A percentile compares a stretch with the other conserved stretches of the same genome.
phyloP scores from a whole-genome alignment of 179 eudicot species.

The Drosera spatulata region DNA sequence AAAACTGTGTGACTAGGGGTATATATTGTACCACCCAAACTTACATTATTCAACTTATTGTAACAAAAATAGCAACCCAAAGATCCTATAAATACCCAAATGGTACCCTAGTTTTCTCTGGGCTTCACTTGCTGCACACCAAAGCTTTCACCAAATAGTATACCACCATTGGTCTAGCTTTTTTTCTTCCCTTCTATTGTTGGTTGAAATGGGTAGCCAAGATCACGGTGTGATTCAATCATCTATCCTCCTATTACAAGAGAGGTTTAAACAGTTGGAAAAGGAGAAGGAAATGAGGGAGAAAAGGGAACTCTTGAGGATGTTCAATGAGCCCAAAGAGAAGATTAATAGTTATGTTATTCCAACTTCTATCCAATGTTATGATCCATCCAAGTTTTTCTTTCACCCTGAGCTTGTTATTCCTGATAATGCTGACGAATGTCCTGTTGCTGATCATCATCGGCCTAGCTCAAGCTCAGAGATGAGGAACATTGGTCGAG shows the following conservation, averaged over 20 bases:
- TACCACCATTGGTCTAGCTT: not conserved
- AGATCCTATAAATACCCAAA: constrained; percentile 8
- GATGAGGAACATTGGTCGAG: not conserved
- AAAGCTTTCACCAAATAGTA: not conserved
- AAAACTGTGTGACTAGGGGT: too few species aligned
- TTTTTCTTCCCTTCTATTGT: not conserved
- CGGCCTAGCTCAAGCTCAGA: constrained; percentile 18
- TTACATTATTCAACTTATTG: not conserved
- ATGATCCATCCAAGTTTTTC: constrained; percentile 16
- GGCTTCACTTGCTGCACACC: not conserved
- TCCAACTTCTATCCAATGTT: constrained; percentile 6
- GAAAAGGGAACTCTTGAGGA: constrained; percentile 36
- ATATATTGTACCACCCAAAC: too few species aligned
- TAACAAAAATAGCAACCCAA: not conserved
- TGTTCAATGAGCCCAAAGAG: constrained; percentile 1
- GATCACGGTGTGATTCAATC: constrained; percentile 30
- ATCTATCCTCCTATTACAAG: constrained; percentile 64
- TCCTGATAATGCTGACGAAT: constrained; percentile 1
- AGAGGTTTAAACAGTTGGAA: constrained; percentile 65
- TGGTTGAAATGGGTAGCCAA: not conserved
- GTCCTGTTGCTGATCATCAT: not conserved
- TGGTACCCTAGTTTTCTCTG: not conserved
- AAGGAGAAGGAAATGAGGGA: constrained; percentile 62
- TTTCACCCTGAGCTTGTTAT: constrained; percentile 23
- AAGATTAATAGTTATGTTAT: not conserved